Evolutionary conservation across 495 filamentous ascomycete species (phyloP), one percentile per base, ranked within the genome.

Genomic region (Beverwykella pulmonaria): DNA sequence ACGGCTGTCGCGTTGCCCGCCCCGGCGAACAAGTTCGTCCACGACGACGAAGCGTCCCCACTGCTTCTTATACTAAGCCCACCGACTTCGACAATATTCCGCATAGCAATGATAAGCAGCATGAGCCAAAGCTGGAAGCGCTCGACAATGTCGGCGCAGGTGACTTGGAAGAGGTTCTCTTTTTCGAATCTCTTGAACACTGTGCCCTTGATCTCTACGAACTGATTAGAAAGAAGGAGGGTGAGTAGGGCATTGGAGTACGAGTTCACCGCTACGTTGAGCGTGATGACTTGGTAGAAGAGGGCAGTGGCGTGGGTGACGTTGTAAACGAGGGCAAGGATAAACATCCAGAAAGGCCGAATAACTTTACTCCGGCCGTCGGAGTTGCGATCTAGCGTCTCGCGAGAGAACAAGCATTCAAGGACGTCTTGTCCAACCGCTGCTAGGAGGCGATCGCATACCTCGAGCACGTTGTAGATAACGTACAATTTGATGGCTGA

Each of bases 131-230:
- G 84, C 73, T 99, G 94, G 72, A 99, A 99, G 9, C 94, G 87
- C 75, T 99, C 94, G 17, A 99, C 95, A 52, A 99, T 86, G 69
- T 99, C 94, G 12, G 93, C 92, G 69, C 95, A 98, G 2, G 93
- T 93, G 1, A 99, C 80, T 75, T 99, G 94, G 75, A 99, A 99
- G 0, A 96, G 80, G 70, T 97, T 98, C 70, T 98, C 94, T 74
- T 97, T 97, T 73, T 97, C 92, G 68, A 97, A 93, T 55, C 92
- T 93, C 79, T 97, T 96, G 82, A 98, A 98, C 10, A 98, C 94
- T 9, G 92, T 92, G 22, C 89, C 89, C 71, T 98, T 98, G 81
- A 98, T 97, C 80, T 98, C 94, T 26, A 97, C 94, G 67, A 98
- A 98, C 74, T 97, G 93, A 71, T 96, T 97, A 0, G 91, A 95